Evolutionary conservation across 306 rosid genomes (phyloP).

Genomic region (Comarum palustre): DNA sequence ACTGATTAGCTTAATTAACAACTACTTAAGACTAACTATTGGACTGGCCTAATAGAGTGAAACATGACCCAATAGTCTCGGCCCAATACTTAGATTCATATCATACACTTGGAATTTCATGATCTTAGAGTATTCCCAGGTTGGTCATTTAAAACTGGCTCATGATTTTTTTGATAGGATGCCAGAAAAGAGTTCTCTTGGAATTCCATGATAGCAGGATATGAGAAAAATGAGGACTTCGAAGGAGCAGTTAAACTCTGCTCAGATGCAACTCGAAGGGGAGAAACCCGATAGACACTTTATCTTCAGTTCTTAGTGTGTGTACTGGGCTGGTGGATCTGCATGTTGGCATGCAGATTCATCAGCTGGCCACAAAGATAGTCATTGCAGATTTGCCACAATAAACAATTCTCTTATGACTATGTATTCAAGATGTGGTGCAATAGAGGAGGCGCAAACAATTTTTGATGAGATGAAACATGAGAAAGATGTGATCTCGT

Average conservation of each 20-base stretch:
- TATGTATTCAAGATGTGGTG: neutral
- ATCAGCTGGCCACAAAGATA: neutral
- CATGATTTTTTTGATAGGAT: neutral
- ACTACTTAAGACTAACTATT: too few species aligned
- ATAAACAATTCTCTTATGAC: constrained; percentile 1
- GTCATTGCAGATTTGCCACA: neutral
- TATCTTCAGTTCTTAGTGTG: neutral
- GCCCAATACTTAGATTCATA: too few species aligned
- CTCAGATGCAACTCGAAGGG: neutral
- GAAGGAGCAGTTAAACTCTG: neutral
- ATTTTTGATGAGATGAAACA: neutral
- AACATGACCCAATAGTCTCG: too few species aligned
- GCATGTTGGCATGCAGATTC: neutral
- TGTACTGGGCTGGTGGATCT: neutral
- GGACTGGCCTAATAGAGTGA: too few species aligned
- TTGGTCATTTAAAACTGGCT: neutral
- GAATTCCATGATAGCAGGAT: neutral
- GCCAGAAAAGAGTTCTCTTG: neutral
- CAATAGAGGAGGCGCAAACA: neutral
- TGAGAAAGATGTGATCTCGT: neutral
- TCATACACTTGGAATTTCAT: neutral
- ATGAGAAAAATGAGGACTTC: neutral
- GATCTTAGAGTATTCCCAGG: constrained; percentile 5
- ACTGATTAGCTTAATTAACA: too few species aligned
- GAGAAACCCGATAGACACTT: neutral